Evolutionary conservation across 768 basidiomycete species (phyloP).

Genomic region (Lactarius sanguifluus): DNA sequence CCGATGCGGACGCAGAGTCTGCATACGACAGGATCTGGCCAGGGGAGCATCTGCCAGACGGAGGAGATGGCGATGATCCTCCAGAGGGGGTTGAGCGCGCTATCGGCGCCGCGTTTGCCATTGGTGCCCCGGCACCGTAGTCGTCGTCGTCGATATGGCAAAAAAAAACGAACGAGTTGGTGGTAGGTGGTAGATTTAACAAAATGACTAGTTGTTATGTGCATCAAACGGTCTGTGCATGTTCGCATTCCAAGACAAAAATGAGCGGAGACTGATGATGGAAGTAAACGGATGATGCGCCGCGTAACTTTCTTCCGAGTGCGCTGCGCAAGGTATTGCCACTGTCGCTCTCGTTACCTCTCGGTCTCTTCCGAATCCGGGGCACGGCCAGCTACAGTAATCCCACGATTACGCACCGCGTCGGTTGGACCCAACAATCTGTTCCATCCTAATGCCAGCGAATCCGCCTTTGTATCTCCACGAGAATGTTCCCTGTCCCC

Average conservation of each 20-base stretch:
- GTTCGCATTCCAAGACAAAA: no score
- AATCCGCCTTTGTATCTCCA: conserved; percentile 3
- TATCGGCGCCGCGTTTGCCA: conserved; percentile 18
- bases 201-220: no score
- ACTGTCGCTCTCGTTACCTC: no score
- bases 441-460: not conserved
- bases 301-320: no score
- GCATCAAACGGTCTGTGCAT: no score
- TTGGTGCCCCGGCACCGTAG: not conserved
- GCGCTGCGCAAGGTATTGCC: no score
- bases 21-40: conserved; percentile 9
- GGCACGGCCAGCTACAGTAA: not conserved
- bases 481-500: conserved; percentile 15
- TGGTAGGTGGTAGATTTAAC: no score
- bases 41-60: not conserved
- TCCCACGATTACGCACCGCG: not conserved
- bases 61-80: conserved; percentile 1
- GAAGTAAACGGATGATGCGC: no score
- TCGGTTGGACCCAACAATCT: not conserved
- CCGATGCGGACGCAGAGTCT: not conserved
- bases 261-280: no score
- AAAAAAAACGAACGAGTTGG: not conserved
- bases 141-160: no score
- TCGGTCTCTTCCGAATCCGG: no score
- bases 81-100: conserved; percentile 18